Evolutionary conservation across 2,329 filamentous ascomycete species (phyloP).

Genomic region (Colletotrichum theobromicola): DNA sequence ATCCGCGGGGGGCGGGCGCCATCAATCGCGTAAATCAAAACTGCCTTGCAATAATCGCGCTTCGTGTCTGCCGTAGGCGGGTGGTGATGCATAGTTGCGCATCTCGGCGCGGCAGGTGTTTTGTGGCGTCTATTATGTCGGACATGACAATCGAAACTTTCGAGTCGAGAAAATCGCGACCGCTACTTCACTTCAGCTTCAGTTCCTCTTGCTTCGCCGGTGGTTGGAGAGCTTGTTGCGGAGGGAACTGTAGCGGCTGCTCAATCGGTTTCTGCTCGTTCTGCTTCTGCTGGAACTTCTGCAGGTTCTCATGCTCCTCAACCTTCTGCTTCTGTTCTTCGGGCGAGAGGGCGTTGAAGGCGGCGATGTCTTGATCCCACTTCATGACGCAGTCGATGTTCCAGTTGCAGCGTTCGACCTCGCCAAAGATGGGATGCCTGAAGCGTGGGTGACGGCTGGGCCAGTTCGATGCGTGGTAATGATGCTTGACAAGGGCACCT

Average conservation of each 20-base stretch:
- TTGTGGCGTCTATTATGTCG: background rate
- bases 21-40: background rate
- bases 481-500: conserved; percentile 72
- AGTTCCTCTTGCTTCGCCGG: background rate
- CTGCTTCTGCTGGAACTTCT: conserved; percentile 25
- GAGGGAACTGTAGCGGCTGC: background rate
- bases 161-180: background rate
- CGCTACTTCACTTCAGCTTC: background rate
- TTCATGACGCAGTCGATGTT: conserved; percentile 64
- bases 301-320: conserved; percentile 35
- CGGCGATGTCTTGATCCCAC: conserved; percentile 70
- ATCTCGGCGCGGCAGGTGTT: background rate
- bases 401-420: conserved; percentile 77
- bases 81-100: background rate
- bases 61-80: background rate
- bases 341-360: conserved; percentile 61
- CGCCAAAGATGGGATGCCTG: conserved; percentile 71
- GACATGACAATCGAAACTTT: background rate
- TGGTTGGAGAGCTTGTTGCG: background rate
- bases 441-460: conserved; percentile 69
- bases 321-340: conserved; percentile 62
- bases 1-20: background rate
- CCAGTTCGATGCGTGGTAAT: conserved; percentile 78
- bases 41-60: background rate
- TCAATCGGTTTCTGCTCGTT: conserved; percentile 30